These are phyloP conservation scores for Cyamopsis tetragonoloba DNA, from an alignment of 306 rosid genomes.

Conservation along the genomic window DNA sequence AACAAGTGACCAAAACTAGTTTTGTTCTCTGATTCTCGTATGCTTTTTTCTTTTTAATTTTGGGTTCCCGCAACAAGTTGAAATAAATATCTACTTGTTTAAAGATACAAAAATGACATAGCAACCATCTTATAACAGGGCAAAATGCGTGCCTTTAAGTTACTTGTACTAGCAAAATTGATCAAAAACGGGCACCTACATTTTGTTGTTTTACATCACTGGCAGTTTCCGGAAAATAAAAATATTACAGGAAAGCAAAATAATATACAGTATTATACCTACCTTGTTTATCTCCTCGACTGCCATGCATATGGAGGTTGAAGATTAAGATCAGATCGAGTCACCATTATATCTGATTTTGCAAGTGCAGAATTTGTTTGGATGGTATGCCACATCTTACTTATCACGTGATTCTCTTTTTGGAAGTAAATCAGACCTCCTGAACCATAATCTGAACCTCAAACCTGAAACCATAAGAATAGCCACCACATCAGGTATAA, in stretches of 20 bases:
- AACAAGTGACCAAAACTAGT: background rate
- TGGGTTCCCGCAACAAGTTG: background rate
- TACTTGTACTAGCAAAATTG: slow-evolving; percentile 36
- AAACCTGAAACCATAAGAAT: slow-evolving; percentile 49
- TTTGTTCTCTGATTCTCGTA: background rate
- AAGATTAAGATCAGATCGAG: slow-evolving; percentile 14
- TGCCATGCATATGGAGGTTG: slow-evolving; percentile 16
- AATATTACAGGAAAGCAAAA: slow-evolving; percentile 24
- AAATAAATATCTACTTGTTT: slow-evolving; percentile 3
- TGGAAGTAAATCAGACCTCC: slow-evolving; percentile 81
- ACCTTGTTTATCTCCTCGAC: slow-evolving; percentile 26
- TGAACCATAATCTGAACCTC: slow-evolving; percentile 64
- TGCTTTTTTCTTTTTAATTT: background rate
- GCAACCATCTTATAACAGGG: slow-evolving; percentile 7
- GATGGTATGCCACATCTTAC: slow-evolving; percentile 34
- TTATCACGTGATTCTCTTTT: slow-evolving; percentile 67
- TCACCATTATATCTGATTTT: slow-evolving; percentile 10
- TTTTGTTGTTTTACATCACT: slow-evolving; percentile 19
- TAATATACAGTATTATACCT: slow-evolving; percentile 26
- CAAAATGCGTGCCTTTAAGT: slow-evolving; percentile 2
- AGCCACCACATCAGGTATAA: slow-evolving; percentile 5
- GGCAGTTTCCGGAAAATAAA: slow-evolving; percentile 24
- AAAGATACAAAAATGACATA: slow-evolving; percentile 13
- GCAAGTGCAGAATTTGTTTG: slow-evolving; percentile 28
- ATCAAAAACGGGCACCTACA: slow-evolving; percentile 24